Base-by-base conservation (phyloP, 768 basidiomycete genomes). In the Boletus eberwhitei region DNA sequence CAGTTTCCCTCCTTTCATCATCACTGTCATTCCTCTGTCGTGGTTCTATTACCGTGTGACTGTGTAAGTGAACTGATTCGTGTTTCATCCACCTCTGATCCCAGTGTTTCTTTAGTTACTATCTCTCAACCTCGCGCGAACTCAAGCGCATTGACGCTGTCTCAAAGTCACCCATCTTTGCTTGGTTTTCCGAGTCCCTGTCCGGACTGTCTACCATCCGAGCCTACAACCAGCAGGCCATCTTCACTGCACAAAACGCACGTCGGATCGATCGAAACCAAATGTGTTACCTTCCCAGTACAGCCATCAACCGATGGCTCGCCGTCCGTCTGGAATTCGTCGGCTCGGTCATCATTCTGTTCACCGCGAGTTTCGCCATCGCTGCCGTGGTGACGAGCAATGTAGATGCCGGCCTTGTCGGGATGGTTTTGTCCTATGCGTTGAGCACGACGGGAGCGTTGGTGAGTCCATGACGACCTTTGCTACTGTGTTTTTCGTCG, bases 101-200 rank as follows among this genome's bases (percentile, higher is more conserved):
- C 40, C 32, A 4, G 4, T 14, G 7, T 3, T 26, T 26, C 22
- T 32, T 2, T 60, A 93, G 90, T 40, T 96, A 96, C 70, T 94
- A 94, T 67, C 81, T 94, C 8, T 78, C 89, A 4, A 93, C 91
- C 0, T 90, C 88, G 1, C 85, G 92, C 24, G 92, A 94, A 67
- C 78, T 94, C 24, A 93, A 94, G 68, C 88, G 92, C 14, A 77
- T 95, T 14, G 92, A 94, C 60, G 88, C 93, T 1, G 87, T 92
- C 24, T 91, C 91, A 6, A 85, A 90, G 37, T 92, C 90, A 0
- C 94, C 95, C 1, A 92, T 98, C 54, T 95, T 96, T 69, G 87
- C 87, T 0, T 89, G 87, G 85, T 91, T 91, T 67, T 87, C 87
- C 2, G 90, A 91, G 67, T 86, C 82, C 3, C 72, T 85, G 36